Conservation (phyloP, 1,284 basidiomycete genomes). For the Moesziomyces globuligerus region DNA sequence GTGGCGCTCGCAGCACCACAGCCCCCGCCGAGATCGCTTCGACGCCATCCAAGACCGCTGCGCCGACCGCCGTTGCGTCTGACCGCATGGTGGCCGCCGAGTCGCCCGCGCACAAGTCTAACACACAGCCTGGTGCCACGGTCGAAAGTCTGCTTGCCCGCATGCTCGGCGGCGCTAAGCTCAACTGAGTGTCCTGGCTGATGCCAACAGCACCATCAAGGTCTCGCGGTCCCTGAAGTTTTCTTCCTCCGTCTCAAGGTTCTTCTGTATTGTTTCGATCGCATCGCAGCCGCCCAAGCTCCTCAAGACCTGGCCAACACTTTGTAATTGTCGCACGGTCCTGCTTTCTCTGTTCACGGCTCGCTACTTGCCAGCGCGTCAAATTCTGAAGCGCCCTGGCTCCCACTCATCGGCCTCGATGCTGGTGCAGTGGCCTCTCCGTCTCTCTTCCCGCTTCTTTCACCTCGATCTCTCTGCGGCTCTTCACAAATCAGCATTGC, state of each 20-base stretch:
- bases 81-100: conserved; percentile 15
- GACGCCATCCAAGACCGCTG: conserved; percentile 30
- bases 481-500: too few relatives aligned
- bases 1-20: conserved; percentile 43
- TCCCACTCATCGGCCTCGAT: conserved; percentile 22
- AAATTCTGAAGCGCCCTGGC: conserved; percentile 55
- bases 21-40: conserved; percentile 43
- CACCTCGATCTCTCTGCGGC: background rate
- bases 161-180: conserved; percentile 48
- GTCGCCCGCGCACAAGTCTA: conserved; percentile 27
- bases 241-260: background rate
- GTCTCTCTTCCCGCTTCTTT: background rate
- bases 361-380: conserved; percentile 35
- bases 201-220: too few relatives aligned
- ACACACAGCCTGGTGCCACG: conserved; percentile 43
- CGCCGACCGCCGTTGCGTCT: conserved; percentile 15
- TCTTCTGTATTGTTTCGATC: background rate
- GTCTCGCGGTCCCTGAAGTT: too few relatives aligned
- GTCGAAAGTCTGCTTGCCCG: conserved; percentile 55
- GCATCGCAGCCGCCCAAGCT: conserved; percentile 1
- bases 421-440: too few relatives aligned
- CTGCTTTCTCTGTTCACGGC: conserved; percentile 1
- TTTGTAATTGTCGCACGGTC: background rate
- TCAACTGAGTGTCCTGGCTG: conserved; percentile 14
- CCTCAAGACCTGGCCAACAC: background rate